A percentile compares a stretch with the other conserved stretches of the same genome.
Evolutionary conservation across 2,329 filamentous ascomycete species (phyloP).

Genomic region (Myotisia sp.): DNA sequence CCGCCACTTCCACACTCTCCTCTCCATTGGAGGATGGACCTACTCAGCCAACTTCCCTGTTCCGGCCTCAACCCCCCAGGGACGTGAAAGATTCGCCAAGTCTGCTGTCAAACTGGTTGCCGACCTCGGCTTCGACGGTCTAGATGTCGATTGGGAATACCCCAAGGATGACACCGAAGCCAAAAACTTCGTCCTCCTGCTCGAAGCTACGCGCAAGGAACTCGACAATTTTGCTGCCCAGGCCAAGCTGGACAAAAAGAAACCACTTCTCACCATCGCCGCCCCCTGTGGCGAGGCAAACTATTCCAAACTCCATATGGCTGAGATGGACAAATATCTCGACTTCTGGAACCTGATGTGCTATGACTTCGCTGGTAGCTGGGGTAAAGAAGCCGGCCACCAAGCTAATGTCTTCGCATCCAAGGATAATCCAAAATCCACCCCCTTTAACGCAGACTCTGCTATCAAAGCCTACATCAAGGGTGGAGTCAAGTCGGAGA

Average conservation of each 20-base stretch:
- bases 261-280: slow-evolving; percentile 35
- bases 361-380: slow-evolving; percentile 77
- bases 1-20: slow-evolving; percentile 61
- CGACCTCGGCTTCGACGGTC: slow-evolving; percentile 53
- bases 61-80: slow-evolving; percentile 47
- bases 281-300: slow-evolving; percentile 29
- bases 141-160: slow-evolving; percentile 34
- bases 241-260: slow-evolving; percentile 23
- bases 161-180: slow-evolving; percentile 23
- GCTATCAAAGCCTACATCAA: slow-evolving; percentile 60
- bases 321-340: slow-evolving; percentile 34
- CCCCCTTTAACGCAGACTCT: slow-evolving; percentile 61
- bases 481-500: slow-evolving; percentile 49
- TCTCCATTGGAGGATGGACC: slow-evolving; percentile 74
- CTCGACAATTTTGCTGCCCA: slow-evolving; percentile 9
- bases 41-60: slow-evolving; percentile 59
- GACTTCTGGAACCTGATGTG: slow-evolving; percentile 55
- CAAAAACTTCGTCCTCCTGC: slow-evolving; percentile 22
- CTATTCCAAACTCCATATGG: slow-evolving; percentile 31
- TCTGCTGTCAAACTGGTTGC: slow-evolving; percentile 60
- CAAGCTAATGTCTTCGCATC: slow-evolving; percentile 64
- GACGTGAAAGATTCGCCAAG: slow-evolving; percentile 50
- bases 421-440: slow-evolving; percentile 43
- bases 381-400: slow-evolving; percentile 60
- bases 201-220: slow-evolving; percentile 21